phyloP scores from a whole-genome alignment of 2,329 filamentous ascomycete species.

The Exophiala sp. region DNA sequence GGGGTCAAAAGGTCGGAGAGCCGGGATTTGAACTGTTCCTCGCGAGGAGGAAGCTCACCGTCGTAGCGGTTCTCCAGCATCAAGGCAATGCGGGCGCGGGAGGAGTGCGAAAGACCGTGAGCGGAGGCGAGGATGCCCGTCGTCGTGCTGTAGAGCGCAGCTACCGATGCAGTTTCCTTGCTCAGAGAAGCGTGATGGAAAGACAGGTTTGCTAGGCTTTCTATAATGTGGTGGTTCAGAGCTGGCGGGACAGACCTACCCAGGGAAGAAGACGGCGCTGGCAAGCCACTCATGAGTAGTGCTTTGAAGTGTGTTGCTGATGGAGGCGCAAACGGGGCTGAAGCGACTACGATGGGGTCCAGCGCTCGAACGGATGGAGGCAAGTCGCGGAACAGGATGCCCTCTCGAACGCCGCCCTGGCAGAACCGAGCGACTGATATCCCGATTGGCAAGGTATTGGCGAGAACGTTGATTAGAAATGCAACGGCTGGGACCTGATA shows the following conservation, averaged over 20 bases:
- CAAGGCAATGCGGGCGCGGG: constrained; percentile 65
- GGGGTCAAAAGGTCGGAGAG: constrained; percentile 50
- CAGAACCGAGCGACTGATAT: constrained; percentile 75
- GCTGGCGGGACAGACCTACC: constrained; percentile 3
- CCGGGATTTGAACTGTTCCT: constrained; percentile 50
- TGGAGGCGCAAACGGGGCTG: constrained; percentile 45
- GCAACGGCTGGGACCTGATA: constrained; percentile 78
- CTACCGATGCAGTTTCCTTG: constrained; percentile 55
- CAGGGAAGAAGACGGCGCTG: constrained; percentile 28
- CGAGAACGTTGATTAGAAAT: constrained; percentile 69
- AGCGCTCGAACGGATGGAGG: constrained; percentile 53
- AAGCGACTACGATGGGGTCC: constrained; percentile 63
- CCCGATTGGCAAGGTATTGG: constrained; percentile 58
- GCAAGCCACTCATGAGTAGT: constrained; percentile 47
- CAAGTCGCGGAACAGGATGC: constrained; percentile 60
- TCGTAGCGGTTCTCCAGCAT: constrained; percentile 70
- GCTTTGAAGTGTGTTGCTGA: constrained; percentile 44
- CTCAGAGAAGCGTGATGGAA: constrained; percentile 48
- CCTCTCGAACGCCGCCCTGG: constrained; percentile 79
- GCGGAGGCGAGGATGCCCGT: constrained; percentile 60
- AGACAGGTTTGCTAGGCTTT: constrained; percentile 55
- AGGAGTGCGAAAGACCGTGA: constrained; percentile 68
- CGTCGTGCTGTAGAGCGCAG: constrained; percentile 66
- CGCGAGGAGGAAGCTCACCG: constrained; percentile 55
- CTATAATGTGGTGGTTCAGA: constrained; percentile 45